Percentiles rank a stretch among this genome's conserved stretches.
Conservation (phyloP, 495 filamentous ascomycete species). For the Aspergillus kassunensis region DNA sequence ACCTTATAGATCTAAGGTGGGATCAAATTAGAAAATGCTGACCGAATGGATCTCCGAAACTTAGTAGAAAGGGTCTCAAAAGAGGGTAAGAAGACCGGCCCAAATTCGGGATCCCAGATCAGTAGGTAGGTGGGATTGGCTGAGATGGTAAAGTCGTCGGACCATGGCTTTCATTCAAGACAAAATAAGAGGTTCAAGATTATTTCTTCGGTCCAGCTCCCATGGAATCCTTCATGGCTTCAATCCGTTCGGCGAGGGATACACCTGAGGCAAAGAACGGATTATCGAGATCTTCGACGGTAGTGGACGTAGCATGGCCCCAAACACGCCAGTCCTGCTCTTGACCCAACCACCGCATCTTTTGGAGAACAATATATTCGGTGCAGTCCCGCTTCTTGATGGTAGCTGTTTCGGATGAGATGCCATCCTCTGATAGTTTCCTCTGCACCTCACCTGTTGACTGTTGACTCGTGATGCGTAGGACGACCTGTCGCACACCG, state of each 20-base stretch:
- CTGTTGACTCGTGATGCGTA: constrained; percentile 69
- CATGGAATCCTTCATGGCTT: constrained; percentile 30
- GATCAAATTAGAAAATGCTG: too few relatives aligned
- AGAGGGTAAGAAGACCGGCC: too few relatives aligned
- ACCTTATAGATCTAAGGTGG: too few relatives aligned
- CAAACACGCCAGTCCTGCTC: constrained; percentile 69
- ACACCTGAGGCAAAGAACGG: constrained; percentile 34
- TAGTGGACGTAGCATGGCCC: constrained; percentile 63
- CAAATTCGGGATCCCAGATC: too few relatives aligned
- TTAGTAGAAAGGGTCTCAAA: too few relatives aligned
- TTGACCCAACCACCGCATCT: constrained; percentile 50
- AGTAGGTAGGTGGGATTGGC: too few relatives aligned
- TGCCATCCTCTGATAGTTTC: not conserved
- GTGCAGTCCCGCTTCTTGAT: constrained; percentile 58
- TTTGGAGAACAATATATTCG: constrained; percentile 80
- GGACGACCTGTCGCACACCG: constrained; percentile 64
- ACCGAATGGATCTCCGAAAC: too few relatives aligned
- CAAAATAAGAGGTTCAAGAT: not conserved
- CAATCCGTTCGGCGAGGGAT: constrained; percentile 29
- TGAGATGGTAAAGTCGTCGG: too few relatives aligned
- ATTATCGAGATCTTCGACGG: constrained; percentile 40
- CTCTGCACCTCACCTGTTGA: constrained; percentile 26
- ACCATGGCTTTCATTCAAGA: too few relatives aligned
- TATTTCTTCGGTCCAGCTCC: constrained; percentile 22
- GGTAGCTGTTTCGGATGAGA: not conserved